phyloP scores from a whole-genome alignment of 2,329 filamentous ascomycete genomes.

The Paraphaeosphaeria sporulosa region DNA sequence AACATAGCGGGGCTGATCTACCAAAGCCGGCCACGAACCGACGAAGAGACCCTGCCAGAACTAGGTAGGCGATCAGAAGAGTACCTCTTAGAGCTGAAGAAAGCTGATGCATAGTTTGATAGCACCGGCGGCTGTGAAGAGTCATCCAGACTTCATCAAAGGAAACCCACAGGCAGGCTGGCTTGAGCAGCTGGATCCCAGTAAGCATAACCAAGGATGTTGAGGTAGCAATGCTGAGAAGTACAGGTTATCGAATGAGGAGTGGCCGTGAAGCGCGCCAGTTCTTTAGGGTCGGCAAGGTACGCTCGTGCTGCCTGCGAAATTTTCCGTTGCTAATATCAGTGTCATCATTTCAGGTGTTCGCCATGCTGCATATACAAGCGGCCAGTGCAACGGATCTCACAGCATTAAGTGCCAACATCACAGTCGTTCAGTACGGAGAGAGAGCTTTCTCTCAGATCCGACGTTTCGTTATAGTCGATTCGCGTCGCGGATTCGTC shows the following conservation, averaged over 20 bases:
- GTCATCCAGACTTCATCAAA: slow-evolving; percentile 5
- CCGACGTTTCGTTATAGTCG: slow-evolving; percentile 36
- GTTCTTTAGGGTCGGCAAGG: slow-evolving; percentile 30
- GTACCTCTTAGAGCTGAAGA: not conserved
- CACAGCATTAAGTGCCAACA: slow-evolving; percentile 5
- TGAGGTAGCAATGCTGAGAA: not conserved
- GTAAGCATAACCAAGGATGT: not conserved
- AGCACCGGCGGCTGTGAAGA: not conserved
- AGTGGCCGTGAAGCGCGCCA: slow-evolving; percentile 18
- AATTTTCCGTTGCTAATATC: not conserved
- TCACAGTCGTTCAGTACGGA: slow-evolving; percentile 24
- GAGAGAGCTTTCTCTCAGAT: slow-evolving; percentile 31
- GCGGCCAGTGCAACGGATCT: slow-evolving; percentile 11
- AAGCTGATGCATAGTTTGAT: not conserved
- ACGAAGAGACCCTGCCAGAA: too few species aligned
- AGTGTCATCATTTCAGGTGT: slow-evolving; percentile 18
- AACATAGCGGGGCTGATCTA: too few species aligned
- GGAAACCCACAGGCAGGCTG: slow-evolving; percentile 13
- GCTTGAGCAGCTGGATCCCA: slow-evolving; percentile 17
- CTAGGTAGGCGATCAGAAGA: not conserved
- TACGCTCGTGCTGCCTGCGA: not conserved
- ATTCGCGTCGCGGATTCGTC: slow-evolving; percentile 27
- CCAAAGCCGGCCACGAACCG: too few species aligned
- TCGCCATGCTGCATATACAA: slow-evolving; percentile 33
- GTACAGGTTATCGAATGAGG: slow-evolving; percentile 30